phyloP scores from a whole-genome alignment of 176 grass and related monocot species.

The Aechmea fasciata region DNA sequence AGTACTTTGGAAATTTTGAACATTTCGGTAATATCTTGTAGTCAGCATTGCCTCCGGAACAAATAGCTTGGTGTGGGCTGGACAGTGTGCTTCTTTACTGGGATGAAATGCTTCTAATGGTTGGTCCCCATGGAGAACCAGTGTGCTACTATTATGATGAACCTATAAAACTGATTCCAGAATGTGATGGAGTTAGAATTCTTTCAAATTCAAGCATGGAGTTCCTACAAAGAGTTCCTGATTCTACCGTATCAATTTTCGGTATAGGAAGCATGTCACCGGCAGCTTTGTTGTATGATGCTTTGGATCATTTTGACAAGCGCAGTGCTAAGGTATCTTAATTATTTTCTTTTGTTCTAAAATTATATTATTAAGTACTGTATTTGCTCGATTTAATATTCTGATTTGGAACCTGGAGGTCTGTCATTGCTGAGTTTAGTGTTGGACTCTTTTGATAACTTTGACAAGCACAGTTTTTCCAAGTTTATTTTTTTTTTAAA shows the following conservation, averaged over 20 bases:
- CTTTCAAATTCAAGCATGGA: conserved; percentile 97
- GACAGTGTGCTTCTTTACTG: conserved; percentile 94
- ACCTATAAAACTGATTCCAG: conserved; percentile 82
- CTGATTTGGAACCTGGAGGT: no score
- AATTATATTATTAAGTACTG: neutral
- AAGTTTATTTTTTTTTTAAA: no score
- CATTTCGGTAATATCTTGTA: conserved; percentile 20
- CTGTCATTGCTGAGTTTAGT: no score
- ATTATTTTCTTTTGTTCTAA: neutral
- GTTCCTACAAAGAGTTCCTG: conserved; percentile 80
- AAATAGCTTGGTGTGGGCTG: conserved; percentile 91
- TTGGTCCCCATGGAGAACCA: conserved; percentile 81
- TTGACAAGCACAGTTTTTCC: no score
- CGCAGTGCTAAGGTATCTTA: conserved; percentile 80
- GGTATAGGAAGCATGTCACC: conserved; percentile 86
- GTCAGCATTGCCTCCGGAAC: conserved; percentile 91
- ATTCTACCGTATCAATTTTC: conserved; percentile 82
- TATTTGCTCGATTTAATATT: neutral
- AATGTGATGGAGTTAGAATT: conserved; percentile 94
- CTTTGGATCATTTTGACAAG: conserved; percentile 89
- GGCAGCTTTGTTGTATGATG: conserved; percentile 88
- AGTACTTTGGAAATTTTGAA: neutral
- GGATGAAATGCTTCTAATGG: conserved; percentile 78
- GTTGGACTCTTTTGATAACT: no score
- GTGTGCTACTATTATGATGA: conserved; percentile 83